phyloP scores from a whole-genome alignment of 2,329 filamentous ascomycete genomes.

The Pseudogymnoascus sp. region DNA sequence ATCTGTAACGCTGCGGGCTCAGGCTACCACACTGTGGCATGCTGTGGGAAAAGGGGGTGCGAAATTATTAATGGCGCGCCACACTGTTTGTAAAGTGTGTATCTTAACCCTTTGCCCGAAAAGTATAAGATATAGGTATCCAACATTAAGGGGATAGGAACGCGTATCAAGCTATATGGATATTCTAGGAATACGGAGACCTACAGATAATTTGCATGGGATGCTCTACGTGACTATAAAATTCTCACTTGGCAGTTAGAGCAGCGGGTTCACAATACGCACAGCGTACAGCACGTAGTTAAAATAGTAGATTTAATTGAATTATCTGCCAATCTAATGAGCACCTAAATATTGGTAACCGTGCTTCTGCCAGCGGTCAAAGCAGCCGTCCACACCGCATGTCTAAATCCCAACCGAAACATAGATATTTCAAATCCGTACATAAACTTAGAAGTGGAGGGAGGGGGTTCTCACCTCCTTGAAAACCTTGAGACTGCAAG shows the following conservation, averaged over 20 bases:
- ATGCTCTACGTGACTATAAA: not conserved
- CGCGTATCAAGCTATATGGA: not conserved
- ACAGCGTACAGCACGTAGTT: not conserved
- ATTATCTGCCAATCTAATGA: not conserved
- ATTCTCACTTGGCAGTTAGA: not conserved
- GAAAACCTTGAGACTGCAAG: not conserved
- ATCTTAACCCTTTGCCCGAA: not conserved
- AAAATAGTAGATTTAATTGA: not conserved
- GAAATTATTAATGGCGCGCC: not conserved
- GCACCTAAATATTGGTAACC: not conserved
- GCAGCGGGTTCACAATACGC: not conserved
- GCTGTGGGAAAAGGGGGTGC: not conserved
- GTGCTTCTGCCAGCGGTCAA: not conserved
- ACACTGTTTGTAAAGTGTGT: not conserved
- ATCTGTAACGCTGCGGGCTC: not conserved
- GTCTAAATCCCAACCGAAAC: not conserved
- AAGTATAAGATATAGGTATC: not conserved
- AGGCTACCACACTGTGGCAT: not conserved
- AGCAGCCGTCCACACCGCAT: not conserved
- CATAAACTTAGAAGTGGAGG: not conserved
- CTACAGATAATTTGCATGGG: no score
- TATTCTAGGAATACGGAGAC: no score
- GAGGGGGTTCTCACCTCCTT: no score
- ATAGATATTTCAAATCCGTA: not conserved
- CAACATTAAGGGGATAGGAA: not conserved